Percentiles rank a stretch among this genome's conserved stretches.
These are phyloP conservation scores for Helianthus tuberosus DNA, from an alignment of 129 eudicot genomes.

Conservation along the genomic window DNA sequence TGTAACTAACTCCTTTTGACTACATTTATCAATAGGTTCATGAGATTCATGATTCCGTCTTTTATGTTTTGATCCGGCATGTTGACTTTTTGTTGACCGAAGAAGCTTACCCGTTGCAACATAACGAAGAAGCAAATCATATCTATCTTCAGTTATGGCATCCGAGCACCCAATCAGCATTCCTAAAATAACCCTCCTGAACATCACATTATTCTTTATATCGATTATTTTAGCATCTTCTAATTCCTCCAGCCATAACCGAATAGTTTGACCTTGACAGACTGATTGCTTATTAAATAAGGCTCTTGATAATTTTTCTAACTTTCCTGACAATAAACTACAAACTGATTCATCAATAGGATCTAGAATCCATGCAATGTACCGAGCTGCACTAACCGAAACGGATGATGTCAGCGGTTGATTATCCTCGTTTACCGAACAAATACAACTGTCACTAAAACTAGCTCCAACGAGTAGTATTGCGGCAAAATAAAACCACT, in stretches of 20 bases:
- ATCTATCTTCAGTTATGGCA: conserved; percentile 47
- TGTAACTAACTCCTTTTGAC: conserved; percentile 50
- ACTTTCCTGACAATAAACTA: conserved; percentile 37
- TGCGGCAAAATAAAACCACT: conserved; percentile 65
- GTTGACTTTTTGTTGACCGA: conserved; percentile 29
- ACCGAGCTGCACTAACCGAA: conserved; percentile 64
- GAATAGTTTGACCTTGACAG: conserved; percentile 29
- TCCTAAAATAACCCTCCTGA: conserved; percentile 67
- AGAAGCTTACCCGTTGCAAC: conserved; percentile 60
- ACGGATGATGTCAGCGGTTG: conserved; percentile 26
- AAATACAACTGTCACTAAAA: conserved; percentile 14
- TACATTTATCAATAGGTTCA: conserved; percentile 32
- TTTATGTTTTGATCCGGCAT: conserved; percentile 33
- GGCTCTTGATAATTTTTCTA: conserved; percentile 43
- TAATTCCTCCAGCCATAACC: conserved; percentile 59
- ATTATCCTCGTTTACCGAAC: conserved; percentile 20
- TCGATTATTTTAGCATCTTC: conserved; percentile 33
- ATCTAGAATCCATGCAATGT: conserved; percentile 70
- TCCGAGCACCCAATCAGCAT: conserved; percentile 47
- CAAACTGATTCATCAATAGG: conserved; percentile 46
- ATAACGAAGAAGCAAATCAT: conserved; percentile 67
- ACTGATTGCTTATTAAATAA: conserved; percentile 33
- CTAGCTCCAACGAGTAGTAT: conserved; percentile 41
- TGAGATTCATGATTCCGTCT: conserved; percentile 26
- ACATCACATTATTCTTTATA: conserved; percentile 35